These are phyloP conservation scores for Blyttiomyces sp. DNA, from an alignment of 371 early-diverging fungal species.

Conservation along the genomic window DNA sequence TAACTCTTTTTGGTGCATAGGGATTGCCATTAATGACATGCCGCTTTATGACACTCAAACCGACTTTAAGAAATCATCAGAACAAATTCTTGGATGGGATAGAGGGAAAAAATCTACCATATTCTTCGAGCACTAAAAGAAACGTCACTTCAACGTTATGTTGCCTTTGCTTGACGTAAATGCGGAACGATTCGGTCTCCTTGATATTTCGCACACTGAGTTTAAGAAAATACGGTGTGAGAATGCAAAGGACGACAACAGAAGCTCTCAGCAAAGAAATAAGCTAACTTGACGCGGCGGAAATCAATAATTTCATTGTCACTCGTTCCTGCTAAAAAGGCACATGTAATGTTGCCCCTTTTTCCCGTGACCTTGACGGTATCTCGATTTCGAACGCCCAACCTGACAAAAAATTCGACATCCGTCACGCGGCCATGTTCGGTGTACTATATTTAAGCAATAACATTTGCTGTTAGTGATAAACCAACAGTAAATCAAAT, in stretches of 20 bases:
- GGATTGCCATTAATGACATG: too few relatives aligned
- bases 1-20: too few relatives aligned
- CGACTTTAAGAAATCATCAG: too few relatives aligned
- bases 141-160: not conserved
- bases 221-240: not conserved
- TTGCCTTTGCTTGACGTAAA: conserved; percentile 10
- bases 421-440: conserved; percentile 16
- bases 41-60: too few relatives aligned
- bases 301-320: conserved; percentile 31
- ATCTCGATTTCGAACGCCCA: conserved; percentile 24
- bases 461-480: not conserved
- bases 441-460: conserved; percentile 9
- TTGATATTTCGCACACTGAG: conserved; percentile 28
- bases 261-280: not conserved
- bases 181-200: conserved; percentile 21
- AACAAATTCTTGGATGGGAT: too few relatives aligned
- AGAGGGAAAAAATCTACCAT: too few relatives aligned
- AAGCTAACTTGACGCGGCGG: conserved; percentile 32
- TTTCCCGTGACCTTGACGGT: conserved; percentile 17
- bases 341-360: conserved; percentile 5
- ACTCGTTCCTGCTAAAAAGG: conserved; percentile 25
- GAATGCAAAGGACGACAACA: not conserved
- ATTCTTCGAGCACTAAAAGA: too few relatives aligned
- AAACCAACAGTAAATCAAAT: not conserved
- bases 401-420: conserved; percentile 27